Evolutionary conservation across 2,329 filamentous ascomycete species (phyloP).

Genomic region (Lanzia echinophila): DNA sequence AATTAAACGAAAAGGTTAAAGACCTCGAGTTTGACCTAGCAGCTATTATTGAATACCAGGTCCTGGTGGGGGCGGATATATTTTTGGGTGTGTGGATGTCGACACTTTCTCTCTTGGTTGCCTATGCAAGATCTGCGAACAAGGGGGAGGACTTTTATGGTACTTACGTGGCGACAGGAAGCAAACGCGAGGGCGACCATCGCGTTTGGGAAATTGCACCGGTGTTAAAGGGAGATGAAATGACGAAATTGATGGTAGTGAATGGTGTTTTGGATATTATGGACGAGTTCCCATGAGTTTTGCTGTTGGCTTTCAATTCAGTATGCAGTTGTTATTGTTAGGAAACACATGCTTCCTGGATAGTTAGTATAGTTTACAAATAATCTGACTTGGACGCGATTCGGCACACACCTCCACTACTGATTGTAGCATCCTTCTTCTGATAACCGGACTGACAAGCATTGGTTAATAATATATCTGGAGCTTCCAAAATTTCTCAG

Average conservation of each 20-base stretch:
- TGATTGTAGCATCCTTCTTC: no score
- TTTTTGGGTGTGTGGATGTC: slow-evolving; percentile 21
- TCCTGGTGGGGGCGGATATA: slow-evolving; percentile 15
- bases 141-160: slow-evolving; percentile 16
- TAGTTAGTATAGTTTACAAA: no score
- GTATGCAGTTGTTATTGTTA: background rate
- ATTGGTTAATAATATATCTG: no score
- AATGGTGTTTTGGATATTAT: slow-evolving; percentile 19
- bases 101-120: slow-evolving; percentile 18
- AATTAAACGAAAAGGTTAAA: slow-evolving; percentile 1
- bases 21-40: slow-evolving; percentile 17
- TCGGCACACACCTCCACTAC: no score
- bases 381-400: no score
- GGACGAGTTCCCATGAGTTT: slow-evolving; percentile 17
- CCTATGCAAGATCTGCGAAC: slow-evolving; percentile 18
- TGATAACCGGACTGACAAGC: no score
- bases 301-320: background rate
- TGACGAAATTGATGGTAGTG: slow-evolving; percentile 21
- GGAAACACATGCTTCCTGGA: background rate
- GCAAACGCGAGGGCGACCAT: slow-evolving; percentile 2
- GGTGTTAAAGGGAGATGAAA: slow-evolving; percentile 16
- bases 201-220: slow-evolving; percentile 4
- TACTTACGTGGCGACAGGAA: slow-evolving; percentile 17
- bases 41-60: slow-evolving; percentile 21
- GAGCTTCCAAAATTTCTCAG: no score